These are phyloP conservation scores for Hygrophorus russula DNA, from an alignment of 768 basidiomycete genomes.

Conservation along the genomic window DNA sequence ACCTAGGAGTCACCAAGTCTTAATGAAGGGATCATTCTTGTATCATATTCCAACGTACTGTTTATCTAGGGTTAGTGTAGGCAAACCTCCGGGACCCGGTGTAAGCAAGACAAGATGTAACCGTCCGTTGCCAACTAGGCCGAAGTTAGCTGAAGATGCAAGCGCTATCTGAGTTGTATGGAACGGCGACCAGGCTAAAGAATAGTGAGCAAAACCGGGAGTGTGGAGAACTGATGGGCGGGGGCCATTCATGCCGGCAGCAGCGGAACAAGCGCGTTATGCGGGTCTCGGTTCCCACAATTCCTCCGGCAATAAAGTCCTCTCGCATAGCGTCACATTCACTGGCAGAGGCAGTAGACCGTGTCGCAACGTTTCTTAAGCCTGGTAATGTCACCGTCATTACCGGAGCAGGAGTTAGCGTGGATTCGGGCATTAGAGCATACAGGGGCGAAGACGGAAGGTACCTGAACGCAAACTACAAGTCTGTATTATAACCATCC, in stretches of 20 bases:
- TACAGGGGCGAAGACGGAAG: constrained; percentile 81
- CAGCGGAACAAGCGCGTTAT: constrained; percentile 16
- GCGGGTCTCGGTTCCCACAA: constrained; percentile 70
- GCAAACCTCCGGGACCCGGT: constrained; percentile 30
- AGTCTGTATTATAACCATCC: constrained; percentile 29
- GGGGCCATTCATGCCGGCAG: constrained; percentile 20
- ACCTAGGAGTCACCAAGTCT: constrained; percentile 36
- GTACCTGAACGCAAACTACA: constrained; percentile 87
- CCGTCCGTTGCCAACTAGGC: constrained; percentile 92
- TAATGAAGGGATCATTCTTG: not conserved
- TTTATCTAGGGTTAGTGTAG: constrained; percentile 48
- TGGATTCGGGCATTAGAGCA: constrained; percentile 93
- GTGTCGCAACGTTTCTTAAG: constrained; percentile 53
- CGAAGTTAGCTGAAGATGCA: constrained; percentile 86
- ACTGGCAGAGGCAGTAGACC: constrained; percentile 42
- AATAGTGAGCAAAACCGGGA: constrained; percentile 77
- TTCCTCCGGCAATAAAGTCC: constrained; percentile 50
- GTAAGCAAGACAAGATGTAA: constrained; percentile 52
- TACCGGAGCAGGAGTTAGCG: constrained; percentile 90
- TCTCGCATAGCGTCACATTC: constrained; percentile 26
- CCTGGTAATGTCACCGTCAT: constrained; percentile 64
- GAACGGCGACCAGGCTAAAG: constrained; percentile 79
- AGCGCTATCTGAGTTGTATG: constrained; percentile 64
- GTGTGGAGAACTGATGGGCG: constrained; percentile 49
- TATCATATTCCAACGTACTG: constrained; percentile 36